Evolutionary conservation across 345 rosid species (phyloP).

Genomic region (Eucalyptus polyanthemos): DNA sequence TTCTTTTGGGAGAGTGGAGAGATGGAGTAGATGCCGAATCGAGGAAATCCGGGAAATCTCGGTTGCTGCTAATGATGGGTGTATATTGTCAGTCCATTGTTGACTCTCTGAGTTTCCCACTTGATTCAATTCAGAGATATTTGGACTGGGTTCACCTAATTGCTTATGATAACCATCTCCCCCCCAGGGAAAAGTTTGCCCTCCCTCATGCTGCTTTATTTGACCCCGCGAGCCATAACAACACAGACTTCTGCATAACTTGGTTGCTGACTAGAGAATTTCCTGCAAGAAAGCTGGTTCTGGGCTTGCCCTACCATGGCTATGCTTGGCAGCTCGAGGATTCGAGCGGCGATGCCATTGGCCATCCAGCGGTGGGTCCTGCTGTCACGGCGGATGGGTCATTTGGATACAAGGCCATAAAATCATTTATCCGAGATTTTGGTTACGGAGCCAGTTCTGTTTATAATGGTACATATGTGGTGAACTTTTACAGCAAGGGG

Average conservation of each 20-base stretch:
- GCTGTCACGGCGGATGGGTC: neutral
- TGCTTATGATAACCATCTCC: neutral
- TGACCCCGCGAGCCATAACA: neutral
- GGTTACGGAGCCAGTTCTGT: slow-evolving; percentile 1
- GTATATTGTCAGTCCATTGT: neutral
- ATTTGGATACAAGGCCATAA: slow-evolving; percentile 3
- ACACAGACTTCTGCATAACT: neutral
- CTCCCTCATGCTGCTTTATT: slow-evolving; percentile 5
- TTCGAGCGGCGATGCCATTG: neutral
- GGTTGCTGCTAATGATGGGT: neutral
- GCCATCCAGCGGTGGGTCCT: slow-evolving; percentile 1
- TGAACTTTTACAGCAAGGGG: slow-evolving; percentile 1
- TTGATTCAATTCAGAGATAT: neutral
- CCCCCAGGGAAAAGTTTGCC: neutral
- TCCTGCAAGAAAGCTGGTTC: neutral
- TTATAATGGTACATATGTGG: slow-evolving; percentile 18
- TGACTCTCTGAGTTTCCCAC: neutral
- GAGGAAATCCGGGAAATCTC: neutral
- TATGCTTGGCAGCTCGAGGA: slow-evolving; percentile 10
- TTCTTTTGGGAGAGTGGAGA: slow-evolving; percentile 7
- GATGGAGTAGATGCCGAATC: slow-evolving; percentile 1
- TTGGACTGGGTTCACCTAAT: slow-evolving; percentile 8
- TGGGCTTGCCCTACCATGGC: slow-evolving; percentile 21
- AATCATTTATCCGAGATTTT: neutral
- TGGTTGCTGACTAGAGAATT: neutral